Percentiles rank a stretch among this genome's conserved stretches.
Conservation (phyloP, 176 grass and related monocot genomes). For the Cenchrus purpureus region DNA sequence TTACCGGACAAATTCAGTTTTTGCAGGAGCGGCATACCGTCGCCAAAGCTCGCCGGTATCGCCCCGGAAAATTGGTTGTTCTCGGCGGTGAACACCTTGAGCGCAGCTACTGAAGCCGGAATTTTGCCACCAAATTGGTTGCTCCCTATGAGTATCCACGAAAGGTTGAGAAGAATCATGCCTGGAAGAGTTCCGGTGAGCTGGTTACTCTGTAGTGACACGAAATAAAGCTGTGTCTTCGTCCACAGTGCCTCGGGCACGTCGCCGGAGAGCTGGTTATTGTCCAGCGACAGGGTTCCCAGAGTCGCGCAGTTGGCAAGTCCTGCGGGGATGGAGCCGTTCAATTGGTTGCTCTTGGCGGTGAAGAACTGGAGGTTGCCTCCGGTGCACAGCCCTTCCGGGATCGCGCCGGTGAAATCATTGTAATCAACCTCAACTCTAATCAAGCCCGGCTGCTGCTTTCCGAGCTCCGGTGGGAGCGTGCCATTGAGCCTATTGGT, state of each 20-base stretch:
- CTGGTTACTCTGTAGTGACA: too few relatives aligned
- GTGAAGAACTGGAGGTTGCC: too few relatives aligned
- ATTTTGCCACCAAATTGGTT: too few relatives aligned
- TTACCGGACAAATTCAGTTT: constrained; percentile 55
- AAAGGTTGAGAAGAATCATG: too few relatives aligned
- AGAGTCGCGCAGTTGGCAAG: constrained; percentile 63
- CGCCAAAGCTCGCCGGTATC: constrained; percentile 44
- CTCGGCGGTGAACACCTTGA: constrained; percentile 40
- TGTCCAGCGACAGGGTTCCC: background rate
- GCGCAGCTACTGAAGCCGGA: background rate
- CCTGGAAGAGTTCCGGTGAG: too few relatives aligned
- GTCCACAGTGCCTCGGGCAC: constrained; percentile 63
- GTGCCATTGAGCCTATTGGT: constrained; percentile 56
- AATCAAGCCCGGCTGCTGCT: constrained; percentile 29
- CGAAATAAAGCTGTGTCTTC: constrained; percentile 19
- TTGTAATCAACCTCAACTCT: constrained; percentile 37
- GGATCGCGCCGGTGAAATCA: constrained; percentile 51
- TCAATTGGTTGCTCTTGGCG: too few relatives aligned
- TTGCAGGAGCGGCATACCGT: constrained; percentile 46
- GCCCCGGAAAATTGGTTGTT: constrained; percentile 66
- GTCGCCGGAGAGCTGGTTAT: constrained; percentile 63
- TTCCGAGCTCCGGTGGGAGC: constrained; percentile 69
- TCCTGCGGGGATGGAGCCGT: background rate
- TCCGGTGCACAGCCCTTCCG: background rate
- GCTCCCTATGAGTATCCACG: too few relatives aligned